Base-by-base conservation (phyloP, 2,329 filamentous ascomycete genomes). In the Podosphaera aphanis region DNA sequence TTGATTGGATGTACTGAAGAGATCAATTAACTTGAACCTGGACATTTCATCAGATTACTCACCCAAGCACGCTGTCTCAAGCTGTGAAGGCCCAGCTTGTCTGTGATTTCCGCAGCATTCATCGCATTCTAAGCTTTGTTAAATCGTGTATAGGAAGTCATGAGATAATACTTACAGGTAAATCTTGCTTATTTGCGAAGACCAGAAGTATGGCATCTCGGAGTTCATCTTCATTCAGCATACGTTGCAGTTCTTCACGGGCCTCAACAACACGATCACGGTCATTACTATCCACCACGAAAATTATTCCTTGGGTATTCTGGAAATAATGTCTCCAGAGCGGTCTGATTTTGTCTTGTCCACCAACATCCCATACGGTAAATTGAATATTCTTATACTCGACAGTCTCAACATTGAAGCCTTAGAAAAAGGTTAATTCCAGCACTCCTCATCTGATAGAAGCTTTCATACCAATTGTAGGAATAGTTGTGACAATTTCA, bases 371-470 rank as follows among this genome's bases (percentile, higher is more conserved):
- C 90, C 90, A 98, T 64, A 98, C 90, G 65, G 88, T 95, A 75
- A 98, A 98, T 66, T 93, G 85, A 61, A 93, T 94, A 77, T 98
- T 98, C 77, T 94, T 94, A 75, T 95, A 95, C 65, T 93, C 86
- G 65, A 98, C 90, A 47, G 90, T 95, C 76, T 98, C 90, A 66
- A 98, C 90, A 72, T 98, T 98, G 79, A 98, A 98, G 61, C 90
- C 82, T 86, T 54, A 35, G 51, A 18, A 36, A 42, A 55, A 43
- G 55, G 48, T 43, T 33, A 43, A 25, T 29, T 18, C 21, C 23
- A 41, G 25, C 11, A 23, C 35, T 11, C 35, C 49, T 38, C 27
- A 47, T 43, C 18, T 25, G 33, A n/a, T 23, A 33, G 31, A 37
- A n/a, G 27, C 18, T 19, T 6, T n/a, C 74, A 67, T 79, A 85